Percentiles rank a stretch among this genome's conserved stretches.
phyloP scores from a whole-genome alignment of 1,284 basidiomycete genomes.

The Marasmius fiardii region DNA sequence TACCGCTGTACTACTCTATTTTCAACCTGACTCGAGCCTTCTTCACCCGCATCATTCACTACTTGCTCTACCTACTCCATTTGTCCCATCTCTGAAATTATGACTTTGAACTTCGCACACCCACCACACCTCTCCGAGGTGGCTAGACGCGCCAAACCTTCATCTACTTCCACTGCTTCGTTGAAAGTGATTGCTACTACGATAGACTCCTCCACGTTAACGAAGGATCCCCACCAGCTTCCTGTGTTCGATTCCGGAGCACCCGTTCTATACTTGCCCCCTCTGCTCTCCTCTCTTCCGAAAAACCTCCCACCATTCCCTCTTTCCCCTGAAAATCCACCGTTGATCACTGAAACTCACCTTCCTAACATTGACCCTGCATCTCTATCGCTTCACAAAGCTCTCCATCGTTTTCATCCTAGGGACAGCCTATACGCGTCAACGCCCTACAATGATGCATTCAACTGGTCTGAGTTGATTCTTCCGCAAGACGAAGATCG shows the following conservation, averaged over 20 bases:
- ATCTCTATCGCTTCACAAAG: slow-evolving; percentile 82
- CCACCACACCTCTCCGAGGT: slow-evolving; percentile 26
- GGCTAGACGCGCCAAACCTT: slow-evolving; percentile 2
- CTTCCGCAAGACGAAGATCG: slow-evolving; percentile 68
- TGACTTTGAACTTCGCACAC: slow-evolving; percentile 30
- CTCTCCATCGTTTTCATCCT: slow-evolving; percentile 76
- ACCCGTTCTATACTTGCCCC: slow-evolving; percentile 73
- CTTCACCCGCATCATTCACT: neutral
- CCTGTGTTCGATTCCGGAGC: slow-evolving; percentile 49
- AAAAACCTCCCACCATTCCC: slow-evolving; percentile 27
- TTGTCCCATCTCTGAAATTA: no score
- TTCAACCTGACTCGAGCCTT: neutral
- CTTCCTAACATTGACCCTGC: slow-evolving; percentile 81
- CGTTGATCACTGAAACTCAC: slow-evolving; percentile 65
- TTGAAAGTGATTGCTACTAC: neutral
- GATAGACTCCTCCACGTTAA: neutral
- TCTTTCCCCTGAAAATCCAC: slow-evolving; percentile 28
- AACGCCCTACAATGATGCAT: slow-evolving; percentile 66
- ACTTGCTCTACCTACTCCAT: no score
- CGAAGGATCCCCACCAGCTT: slow-evolving; percentile 53
- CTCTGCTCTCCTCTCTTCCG: slow-evolving; percentile 73
- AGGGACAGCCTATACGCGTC: slow-evolving; percentile 59
- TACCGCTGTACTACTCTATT: neutral
- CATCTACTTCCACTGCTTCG: slow-evolving; percentile 1
- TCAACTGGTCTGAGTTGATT: slow-evolving; percentile 81